Evolutionary conservation across 176 grass and related monocot genomes (phyloP).

Genomic region (Ampelocalamus luodianensis): DNA sequence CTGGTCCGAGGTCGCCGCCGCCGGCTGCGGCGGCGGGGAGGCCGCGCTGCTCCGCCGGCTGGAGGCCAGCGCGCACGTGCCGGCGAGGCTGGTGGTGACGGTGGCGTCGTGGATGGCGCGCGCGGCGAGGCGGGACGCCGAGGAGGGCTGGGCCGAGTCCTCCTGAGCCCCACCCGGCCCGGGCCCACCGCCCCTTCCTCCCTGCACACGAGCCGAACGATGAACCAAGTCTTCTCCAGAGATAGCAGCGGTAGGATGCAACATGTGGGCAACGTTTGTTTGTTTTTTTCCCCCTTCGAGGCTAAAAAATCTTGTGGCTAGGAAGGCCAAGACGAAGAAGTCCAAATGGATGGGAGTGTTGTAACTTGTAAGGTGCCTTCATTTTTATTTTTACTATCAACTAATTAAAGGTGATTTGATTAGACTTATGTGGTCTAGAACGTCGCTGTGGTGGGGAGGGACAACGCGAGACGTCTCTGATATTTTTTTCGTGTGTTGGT

Average conservation of each 20-base stretch:
- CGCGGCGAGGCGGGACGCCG: conserved; percentile 20
- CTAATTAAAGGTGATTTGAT: conserved; percentile 19
- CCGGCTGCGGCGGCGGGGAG: not conserved
- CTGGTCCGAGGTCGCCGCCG: conserved; percentile 40
- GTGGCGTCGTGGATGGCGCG: conserved; percentile 58
- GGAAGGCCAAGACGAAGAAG: not conserved
- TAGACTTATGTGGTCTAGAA: conserved; percentile 32
- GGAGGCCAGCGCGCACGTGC: conserved; percentile 55
- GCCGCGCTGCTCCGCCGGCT: conserved; percentile 41
- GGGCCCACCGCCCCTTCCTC: not conserved
- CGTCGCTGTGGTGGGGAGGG: not conserved
- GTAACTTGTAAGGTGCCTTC: not conserved
- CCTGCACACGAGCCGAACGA: not conserved
- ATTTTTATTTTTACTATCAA: not conserved
- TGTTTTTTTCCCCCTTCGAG: conserved; percentile 22
- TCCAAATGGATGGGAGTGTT: not conserved
- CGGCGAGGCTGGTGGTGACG: conserved; percentile 46
- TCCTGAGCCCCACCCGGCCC: not conserved
- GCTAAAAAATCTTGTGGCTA: conserved; percentile 18
- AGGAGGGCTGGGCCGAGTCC: conserved; percentile 82
- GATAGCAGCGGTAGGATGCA: not conserved
- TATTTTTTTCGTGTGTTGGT: not conserved
- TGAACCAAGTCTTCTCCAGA: not conserved
- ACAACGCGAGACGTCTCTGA: not conserved
- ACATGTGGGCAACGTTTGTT: conserved; percentile 48